phyloP scores from a whole-genome alignment of 2,329 filamentous ascomycete species.

The Fusarium keratoplasticum region DNA sequence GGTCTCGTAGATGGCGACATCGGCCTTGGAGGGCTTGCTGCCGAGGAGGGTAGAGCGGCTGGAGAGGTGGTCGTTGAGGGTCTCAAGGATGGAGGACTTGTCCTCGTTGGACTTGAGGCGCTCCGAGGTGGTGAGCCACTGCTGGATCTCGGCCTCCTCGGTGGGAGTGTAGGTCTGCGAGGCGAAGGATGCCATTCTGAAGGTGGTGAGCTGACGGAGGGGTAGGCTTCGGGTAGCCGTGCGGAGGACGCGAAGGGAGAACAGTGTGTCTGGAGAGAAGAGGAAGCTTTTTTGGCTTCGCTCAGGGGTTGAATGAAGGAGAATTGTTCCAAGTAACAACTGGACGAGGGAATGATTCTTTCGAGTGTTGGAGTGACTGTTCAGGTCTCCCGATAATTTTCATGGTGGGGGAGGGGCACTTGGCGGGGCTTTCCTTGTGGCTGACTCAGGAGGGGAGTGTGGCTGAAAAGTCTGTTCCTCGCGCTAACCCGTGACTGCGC shows the following conservation, averaged over 20 bases:
- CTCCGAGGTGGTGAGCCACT: slow-evolving; percentile 85
- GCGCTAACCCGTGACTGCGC: slow-evolving; percentile 50
- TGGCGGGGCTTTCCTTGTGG: slow-evolving; percentile 38
- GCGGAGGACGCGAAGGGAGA: slow-evolving; percentile 55
- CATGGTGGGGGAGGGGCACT: slow-evolving; percentile 34
- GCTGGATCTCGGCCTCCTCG: slow-evolving; percentile 88
- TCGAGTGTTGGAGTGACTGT: slow-evolving; percentile 16
- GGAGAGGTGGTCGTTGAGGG: slow-evolving; percentile 87
- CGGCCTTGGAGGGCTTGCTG: slow-evolving; percentile 87
- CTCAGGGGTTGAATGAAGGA: slow-evolving; percentile 14
- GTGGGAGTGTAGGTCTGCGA: slow-evolving; percentile 77
- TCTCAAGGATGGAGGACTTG: slow-evolving; percentile 76
- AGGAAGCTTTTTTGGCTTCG: slow-evolving; percentile 45
- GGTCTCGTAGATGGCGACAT: slow-evolving; percentile 84
- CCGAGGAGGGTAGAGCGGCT: slow-evolving; percentile 91
- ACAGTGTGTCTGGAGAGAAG: slow-evolving; percentile 49
- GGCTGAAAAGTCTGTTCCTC: slow-evolving; percentile 13
- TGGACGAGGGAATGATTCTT: not conserved
- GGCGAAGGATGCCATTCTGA: slow-evolving; percentile 74
- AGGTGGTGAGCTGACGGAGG: slow-evolving; percentile 45
- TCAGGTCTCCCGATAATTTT: slow-evolving; percentile 32
- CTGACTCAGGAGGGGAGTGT: slow-evolving; percentile 17
- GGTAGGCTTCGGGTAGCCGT: slow-evolving; percentile 50
- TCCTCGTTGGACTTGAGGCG: slow-evolving; percentile 70
- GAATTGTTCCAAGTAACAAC: slow-evolving; percentile 2